A percentile compares a stretch with the other conserved stretches of the same genome.
Evolutionary conservation across 2,329 filamentous ascomycete genomes (phyloP).

Genomic region (Claviceps sp.): DNA sequence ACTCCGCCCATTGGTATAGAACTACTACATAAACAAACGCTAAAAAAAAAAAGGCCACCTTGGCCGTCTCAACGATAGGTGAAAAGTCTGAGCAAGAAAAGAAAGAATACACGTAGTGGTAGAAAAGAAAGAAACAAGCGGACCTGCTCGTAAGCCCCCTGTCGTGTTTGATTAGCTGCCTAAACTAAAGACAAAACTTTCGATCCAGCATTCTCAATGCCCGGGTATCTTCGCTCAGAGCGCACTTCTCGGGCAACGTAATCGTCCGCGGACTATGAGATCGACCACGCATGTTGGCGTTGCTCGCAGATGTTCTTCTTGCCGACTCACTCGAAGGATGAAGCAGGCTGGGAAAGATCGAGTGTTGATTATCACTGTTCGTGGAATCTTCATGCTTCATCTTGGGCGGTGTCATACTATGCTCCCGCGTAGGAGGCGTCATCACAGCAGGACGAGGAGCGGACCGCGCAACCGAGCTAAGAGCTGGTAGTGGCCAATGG

Average conservation of each 20-base stretch:
- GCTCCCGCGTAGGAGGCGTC: constrained; percentile 29
- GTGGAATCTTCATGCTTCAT: constrained; percentile 23
- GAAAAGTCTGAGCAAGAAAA: too few species aligned
- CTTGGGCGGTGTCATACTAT: constrained; percentile 36
- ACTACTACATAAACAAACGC: too few species aligned
- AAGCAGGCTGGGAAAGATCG: constrained; percentile 35
- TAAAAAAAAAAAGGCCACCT: too few species aligned
- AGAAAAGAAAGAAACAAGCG: not conserved
- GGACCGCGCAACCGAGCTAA: constrained; percentile 14
- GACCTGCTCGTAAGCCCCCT: not conserved
- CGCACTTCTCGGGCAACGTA: constrained; percentile 20
- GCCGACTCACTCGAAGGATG: constrained; percentile 37
- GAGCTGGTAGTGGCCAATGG: constrained; percentile 31
- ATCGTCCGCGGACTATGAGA: constrained; percentile 24
- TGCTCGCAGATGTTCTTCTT: constrained; percentile 29
- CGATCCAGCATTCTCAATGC: constrained; percentile 53
- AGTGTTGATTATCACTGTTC: constrained; percentile 20
- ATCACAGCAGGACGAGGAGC: constrained; percentile 17
- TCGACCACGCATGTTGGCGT: constrained; percentile 20
- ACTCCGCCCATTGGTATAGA: too few species aligned
- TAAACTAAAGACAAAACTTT: constrained; percentile 27
- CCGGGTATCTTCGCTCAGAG: constrained; percentile 49
- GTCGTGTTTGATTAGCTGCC: not conserved
- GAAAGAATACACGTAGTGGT: not conserved
- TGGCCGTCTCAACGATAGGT: too few species aligned